Evolutionary conservation across 1,139 yeast genomes (phyloP), one percentile per base, ranked within the genome.

Genomic region (Yamadazyma atmosphaerica): DNA sequence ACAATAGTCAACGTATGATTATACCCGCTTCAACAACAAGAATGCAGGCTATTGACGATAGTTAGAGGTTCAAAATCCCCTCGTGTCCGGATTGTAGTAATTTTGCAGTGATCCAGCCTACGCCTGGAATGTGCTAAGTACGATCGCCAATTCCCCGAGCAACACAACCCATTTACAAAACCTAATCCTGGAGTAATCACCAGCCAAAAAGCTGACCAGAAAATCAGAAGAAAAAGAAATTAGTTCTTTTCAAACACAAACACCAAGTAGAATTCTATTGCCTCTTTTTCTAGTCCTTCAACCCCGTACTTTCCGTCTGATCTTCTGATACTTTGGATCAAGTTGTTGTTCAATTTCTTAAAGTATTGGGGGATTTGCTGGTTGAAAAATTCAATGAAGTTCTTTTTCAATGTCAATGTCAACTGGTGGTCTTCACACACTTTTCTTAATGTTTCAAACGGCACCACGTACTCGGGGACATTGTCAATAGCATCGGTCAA

Each of bases 401-500:
- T 84, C 68, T 83, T 82, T 52, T 83, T 83, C 51, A 80, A 79
- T 42, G 83, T 76, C 43, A 94, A 65, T 40, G 80, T 83, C 50
- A 92, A 63, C 17, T 89, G 88, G 58, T 82, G 86, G 44, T 88
- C 95, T 56, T 84, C 90, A 35, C 96, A 94, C 36, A 89, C 64
- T 43, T 83, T 78, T 57, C 95, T 73, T 43, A 92, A 77, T 0
- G 85, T 79, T 53, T 92, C 97, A 63, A 92, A 89, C 0, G 98
- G 98, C 4, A 92, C 97, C n/a, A 92, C 94, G 55, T 86, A 92
- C 56, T 92, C 99, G 0, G 98, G 98, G 7, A 92, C 97, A 54
- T 92, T 83, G 47, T 88, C 97, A 35, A 92, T 94, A 0, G 99
- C 98, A 63, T 92, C 98, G 49, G 83, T 82, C 44, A 92, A 67